Evolutionary conservation across 352 stramenopile genomes (phyloP).

Genomic region (Halophytophthora polymorphica): DNA sequence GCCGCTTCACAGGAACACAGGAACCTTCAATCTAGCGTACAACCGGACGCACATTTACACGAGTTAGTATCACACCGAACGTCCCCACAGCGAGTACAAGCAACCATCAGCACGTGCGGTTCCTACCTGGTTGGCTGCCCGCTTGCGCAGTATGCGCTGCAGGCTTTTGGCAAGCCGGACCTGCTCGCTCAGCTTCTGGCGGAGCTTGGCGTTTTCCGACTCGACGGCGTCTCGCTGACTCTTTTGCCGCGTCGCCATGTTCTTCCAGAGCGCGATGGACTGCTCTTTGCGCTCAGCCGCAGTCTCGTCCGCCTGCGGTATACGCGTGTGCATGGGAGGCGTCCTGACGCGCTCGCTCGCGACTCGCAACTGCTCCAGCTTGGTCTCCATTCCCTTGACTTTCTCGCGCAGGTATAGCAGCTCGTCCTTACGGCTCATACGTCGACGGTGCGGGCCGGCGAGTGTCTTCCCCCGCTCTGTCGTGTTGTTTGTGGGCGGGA

Average conservation of each 20-base stretch:
- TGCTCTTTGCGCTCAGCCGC: constrained; percentile 17
- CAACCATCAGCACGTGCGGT: not conserved
- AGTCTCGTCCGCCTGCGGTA: not conserved
- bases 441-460: constrained; percentile 9
- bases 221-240: constrained; percentile 25
- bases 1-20: too few species aligned
- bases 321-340: not conserved
- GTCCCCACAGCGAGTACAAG: too few species aligned
- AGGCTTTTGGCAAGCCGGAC: constrained; percentile 35
- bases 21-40: too few species aligned
- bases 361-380: constrained; percentile 10
- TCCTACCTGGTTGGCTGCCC: constrained; percentile 23
- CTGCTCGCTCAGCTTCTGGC: constrained; percentile 42
- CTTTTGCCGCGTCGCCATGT: constrained; percentile 38
- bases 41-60: too few species aligned
- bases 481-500: too few species aligned
- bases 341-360: not conserved
- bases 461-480: not conserved
- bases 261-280: constrained; percentile 37
- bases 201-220: constrained; percentile 39
- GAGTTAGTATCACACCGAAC: too few species aligned
- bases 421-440: constrained; percentile 31
- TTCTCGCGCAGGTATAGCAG: constrained; percentile 33
- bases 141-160: constrained; percentile 30
- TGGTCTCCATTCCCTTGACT: constrained; percentile 29